Evolutionary conservation across 2,329 filamentous ascomycete genomes (phyloP), one percentile per base, ranked within the genome.

Genomic region (Colletotrichum ledebouriae): DNA sequence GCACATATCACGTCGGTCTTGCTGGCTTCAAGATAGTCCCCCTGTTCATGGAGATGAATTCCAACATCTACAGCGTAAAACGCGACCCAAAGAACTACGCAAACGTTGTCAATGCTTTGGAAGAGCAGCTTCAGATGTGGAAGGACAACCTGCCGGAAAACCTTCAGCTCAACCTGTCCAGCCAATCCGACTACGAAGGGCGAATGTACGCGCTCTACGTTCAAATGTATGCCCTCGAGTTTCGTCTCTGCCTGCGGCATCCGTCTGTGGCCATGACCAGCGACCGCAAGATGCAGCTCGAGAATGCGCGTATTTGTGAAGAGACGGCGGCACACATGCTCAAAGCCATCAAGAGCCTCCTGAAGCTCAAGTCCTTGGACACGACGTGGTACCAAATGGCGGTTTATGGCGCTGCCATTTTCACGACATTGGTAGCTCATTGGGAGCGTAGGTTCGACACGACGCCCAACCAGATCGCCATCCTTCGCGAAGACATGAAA

Each of bases 331-430:
- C 86, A 53, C 86, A 89, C 69, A 87, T 94, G 78, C 81, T 94
- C 3, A 81, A 83, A 22, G 84, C 86, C 29, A 87, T 90, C 6
- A 82, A 84, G 22, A 82, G 87, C 60, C 78, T 94, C 55, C 86
- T 87, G 66, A 85, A 84, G 72, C 82, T 89, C 65, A 92, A 91
- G 74, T 89, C 88, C 50, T 80, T 94, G 4, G 92, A 95, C 74
- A 92, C 91, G 1, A 93, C 92, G 1, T 94, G 92, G 91, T 92
- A 92, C 73, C 90, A 91, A 55, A 85, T 89, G 56, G 90, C 92
- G 0, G 86, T 92, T 6, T 93, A 92, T 74, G 84, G 92, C 12
- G 88, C 90, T 49, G 91, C 91, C 29, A 89, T 93, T 64, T 92
- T 94, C 73, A 92, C 91, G 0, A 89, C 87, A 13, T 80, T 95